Evolutionary conservation across 306 rosid genomes (phyloP).

Genomic region (Prunus davidiana): DNA sequence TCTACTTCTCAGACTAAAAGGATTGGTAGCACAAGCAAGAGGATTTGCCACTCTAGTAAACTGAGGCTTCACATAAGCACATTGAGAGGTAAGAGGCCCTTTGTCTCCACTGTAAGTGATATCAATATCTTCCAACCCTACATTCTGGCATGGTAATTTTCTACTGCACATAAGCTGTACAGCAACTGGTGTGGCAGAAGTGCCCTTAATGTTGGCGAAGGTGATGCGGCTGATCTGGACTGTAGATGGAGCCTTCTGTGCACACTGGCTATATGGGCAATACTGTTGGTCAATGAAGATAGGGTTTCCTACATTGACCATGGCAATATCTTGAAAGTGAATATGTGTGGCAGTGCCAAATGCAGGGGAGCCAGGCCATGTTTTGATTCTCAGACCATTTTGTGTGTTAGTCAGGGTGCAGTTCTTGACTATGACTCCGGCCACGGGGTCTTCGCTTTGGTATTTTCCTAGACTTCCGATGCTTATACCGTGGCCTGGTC

Average conservation of each 20-base stretch:
- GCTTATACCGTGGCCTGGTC: conserved; percentile 57
- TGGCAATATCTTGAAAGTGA: conserved; percentile 33
- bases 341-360: conserved; percentile 16
- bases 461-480: conserved; percentile 43
- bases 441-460: conserved; percentile 18
- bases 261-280: conserved; percentile 42
- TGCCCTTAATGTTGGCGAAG: neutral
- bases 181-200: neutral
- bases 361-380: conserved; percentile 32
- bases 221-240: neutral
- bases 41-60: neutral
- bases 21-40: neutral
- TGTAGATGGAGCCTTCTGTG: neutral
- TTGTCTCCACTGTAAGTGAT: neutral
- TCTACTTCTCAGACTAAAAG: neutral
- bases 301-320: conserved; percentile 35
- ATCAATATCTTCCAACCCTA: neutral
- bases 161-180: neutral
- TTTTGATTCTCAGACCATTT: conserved; percentile 51
- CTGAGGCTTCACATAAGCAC: neutral
- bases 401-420: conserved; percentile 28
- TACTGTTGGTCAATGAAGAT: conserved; percentile 51
- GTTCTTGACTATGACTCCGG: conserved; percentile 19
- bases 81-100: neutral
- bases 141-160: neutral